Conservation (phyloP, 225 moss, liverwort and hornwort genomes). For the Straminergon stramineum region DNA sequence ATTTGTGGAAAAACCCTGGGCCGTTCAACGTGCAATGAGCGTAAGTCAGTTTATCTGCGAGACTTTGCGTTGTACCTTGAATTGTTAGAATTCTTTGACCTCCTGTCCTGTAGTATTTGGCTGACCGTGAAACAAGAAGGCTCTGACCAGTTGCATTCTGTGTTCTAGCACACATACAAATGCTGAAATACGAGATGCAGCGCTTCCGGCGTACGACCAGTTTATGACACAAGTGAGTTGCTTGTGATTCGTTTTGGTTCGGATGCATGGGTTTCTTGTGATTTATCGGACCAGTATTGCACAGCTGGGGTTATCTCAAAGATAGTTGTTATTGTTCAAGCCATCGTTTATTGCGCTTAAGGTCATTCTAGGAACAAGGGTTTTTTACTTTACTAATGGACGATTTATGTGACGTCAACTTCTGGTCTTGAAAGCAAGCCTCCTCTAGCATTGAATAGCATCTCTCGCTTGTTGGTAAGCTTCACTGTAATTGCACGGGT, state of each 20-base stretch:
- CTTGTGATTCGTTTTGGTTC: neutral
- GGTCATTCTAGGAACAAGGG: neutral
- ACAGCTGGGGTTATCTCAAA: neutral
- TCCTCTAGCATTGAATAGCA: neutral
- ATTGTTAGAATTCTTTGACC: neutral
- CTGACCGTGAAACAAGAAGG: neutral
- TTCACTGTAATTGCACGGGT: neutral
- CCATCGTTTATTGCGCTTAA: neutral
- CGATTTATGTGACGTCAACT: neutral
- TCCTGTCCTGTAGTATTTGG: neutral
- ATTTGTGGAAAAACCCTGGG: neutral
- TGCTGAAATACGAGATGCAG: slow-evolving; percentile 75
- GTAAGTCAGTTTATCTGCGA: neutral
- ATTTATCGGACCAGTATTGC: neutral
- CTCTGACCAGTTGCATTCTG: slow-evolving; percentile 2
- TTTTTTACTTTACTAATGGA: neutral
- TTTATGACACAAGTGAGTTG: slow-evolving; percentile 63
- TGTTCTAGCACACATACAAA: slow-evolving; percentile 72
- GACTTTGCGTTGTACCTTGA: neutral
- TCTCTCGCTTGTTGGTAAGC: neutral
- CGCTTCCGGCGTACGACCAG: slow-evolving; percentile 69
- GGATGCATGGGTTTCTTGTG: neutral
- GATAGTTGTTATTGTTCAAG: neutral
- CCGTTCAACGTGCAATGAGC: neutral
- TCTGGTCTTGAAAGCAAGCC: neutral